Percentiles rank a stretch among this genome's conserved stretches.
phyloP scores from a whole-genome alignment of 306 rosid genomes.

The Begonia loranthoides region DNA sequence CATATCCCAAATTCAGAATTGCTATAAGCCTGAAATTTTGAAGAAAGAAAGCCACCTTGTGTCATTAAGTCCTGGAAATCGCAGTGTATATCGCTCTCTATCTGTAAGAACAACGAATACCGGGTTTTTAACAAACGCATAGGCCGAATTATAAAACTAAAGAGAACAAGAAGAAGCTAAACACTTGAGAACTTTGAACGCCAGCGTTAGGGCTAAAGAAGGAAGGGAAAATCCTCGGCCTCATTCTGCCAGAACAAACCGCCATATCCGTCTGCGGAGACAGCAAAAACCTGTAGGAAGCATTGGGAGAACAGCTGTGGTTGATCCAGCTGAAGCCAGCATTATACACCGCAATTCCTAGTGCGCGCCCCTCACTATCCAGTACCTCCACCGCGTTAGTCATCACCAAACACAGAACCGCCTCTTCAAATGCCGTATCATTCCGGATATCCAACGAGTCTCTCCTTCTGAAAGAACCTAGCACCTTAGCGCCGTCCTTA shows the following conservation, averaged over 20 bases:
- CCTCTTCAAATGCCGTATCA: constrained; percentile 31
- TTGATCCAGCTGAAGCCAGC: constrained; percentile 59
- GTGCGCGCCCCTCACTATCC: constrained; percentile 28
- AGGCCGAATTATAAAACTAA: neutral
- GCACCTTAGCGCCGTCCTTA: constrained; percentile 26
- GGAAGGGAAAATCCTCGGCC: constrained; percentile 24
- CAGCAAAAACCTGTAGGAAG: constrained; percentile 31
- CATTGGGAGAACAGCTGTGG: constrained; percentile 80
- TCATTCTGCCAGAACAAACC: neutral
- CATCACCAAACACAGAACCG: constrained; percentile 44
- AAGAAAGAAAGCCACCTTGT: constrained; percentile 23
- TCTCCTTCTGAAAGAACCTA: constrained; percentile 25
- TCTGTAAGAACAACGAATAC: constrained; percentile 31
- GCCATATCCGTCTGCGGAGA: constrained; percentile 9
- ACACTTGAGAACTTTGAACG: constrained; percentile 17
- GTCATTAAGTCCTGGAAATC: constrained; percentile 9
- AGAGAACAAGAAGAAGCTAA: neutral
- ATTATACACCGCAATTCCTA: constrained; percentile 48
- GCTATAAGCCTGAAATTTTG: too few relatives aligned
- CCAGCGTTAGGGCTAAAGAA: constrained; percentile 1
- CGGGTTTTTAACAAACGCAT: constrained; percentile 1
- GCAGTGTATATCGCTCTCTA: constrained; percentile 22
- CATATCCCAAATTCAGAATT: too few relatives aligned
- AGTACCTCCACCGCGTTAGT: constrained; percentile 86
- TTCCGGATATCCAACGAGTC: constrained; percentile 1